Conservation (phyloP, 768 basidiomycete species). For the Termitomyces sp. region DNA sequence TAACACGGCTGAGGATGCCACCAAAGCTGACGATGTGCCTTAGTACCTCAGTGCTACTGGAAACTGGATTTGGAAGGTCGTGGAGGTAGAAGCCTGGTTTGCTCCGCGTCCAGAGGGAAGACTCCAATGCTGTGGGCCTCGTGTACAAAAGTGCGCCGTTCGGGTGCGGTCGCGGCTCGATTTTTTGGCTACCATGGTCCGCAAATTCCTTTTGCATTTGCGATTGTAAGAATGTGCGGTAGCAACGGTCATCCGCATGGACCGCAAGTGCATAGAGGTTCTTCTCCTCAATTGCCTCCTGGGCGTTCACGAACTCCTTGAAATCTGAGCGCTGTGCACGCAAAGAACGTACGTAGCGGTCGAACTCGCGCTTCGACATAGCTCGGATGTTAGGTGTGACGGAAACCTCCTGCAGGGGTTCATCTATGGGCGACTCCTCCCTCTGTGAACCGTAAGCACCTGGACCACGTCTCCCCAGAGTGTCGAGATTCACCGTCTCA, state of each 20-base stretch:
- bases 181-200: conserved; percentile 23
- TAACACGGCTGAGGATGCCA: conserved; percentile 31
- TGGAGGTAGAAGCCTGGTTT: conserved; percentile 58
- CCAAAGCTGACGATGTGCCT: conserved; percentile 36
- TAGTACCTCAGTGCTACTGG: neutral
- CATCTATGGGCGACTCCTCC: neutral
- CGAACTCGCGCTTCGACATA: conserved; percentile 58
- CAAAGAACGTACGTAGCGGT: conserved; percentile 52
- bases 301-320: conserved; percentile 34
- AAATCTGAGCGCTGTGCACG: conserved; percentile 55
- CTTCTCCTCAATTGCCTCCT: conserved; percentile 11
- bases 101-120: conserved; percentile 41
- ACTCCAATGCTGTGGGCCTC: conserved; percentile 47
- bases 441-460: conserved; percentile 22
- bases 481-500: conserved; percentile 10
- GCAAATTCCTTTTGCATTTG: conserved; percentile 19
- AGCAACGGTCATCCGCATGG: conserved; percentile 14
- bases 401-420: conserved; percentile 2
- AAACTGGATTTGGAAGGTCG: neutral
- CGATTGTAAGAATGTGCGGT: conserved; percentile 36
- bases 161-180: conserved; percentile 64
- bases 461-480: conserved; percentile 20
- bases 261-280: conserved; percentile 22
- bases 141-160: conserved; percentile 61
- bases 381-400: conserved; percentile 49